Base-by-base conservation (phyloP, 192 early-diverging fungal genomes). In the Allomyces macrogynus region DNA sequence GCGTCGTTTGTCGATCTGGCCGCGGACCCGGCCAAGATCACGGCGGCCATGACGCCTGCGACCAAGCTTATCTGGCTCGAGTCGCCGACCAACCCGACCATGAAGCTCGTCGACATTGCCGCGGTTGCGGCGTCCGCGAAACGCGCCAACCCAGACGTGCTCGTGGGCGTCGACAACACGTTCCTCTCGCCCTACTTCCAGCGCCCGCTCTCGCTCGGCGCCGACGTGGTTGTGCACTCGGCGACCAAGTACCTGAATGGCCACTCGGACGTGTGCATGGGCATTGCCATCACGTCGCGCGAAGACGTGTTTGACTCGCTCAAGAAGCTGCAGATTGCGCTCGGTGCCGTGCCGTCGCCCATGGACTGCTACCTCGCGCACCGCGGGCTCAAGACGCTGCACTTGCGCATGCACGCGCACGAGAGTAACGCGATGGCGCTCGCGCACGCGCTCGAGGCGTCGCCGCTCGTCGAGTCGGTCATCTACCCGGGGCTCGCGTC, bases 221-320 rank as follows among this genome's bases (percentile, higher is more conserved):
- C 93, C 22, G 95, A 98, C 72, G 83, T 98, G 68, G 93, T 95
- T 16, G 88, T 96, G 11, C 92, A 99, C 77, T n/a, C n/a, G n/a
- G n/a, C n/a, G n/a, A n/a, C n/a, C n/a, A n/a, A n/a, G n/a, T n/a
- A n/a, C n/a, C n/a, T 99, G 72, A 96, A 96, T 77, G 93, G 95
- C 57, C 93, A 99, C 75, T 94, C 91, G 23, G 95, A 99, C 63
- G 92, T 95, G 24, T 87, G 97, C 18, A 93, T 96, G 91, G 95
- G 95, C 71, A 81, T 93, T 49, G 91, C 90, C 23, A 80, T 87
- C 22, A 93, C 90, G 62, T 88, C 81, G 72, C 71, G 81, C 72
- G 83, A 86, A 23, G 81, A 76, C 61, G 69, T 95, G 63, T 77
- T 77, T 61, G 79, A 84, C 24, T 87, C 84, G 72, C 74, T 99